Evolutionary conservation across 495 filamentous ascomycete genomes (phyloP).

Genomic region (Podospora anserina): DNA sequence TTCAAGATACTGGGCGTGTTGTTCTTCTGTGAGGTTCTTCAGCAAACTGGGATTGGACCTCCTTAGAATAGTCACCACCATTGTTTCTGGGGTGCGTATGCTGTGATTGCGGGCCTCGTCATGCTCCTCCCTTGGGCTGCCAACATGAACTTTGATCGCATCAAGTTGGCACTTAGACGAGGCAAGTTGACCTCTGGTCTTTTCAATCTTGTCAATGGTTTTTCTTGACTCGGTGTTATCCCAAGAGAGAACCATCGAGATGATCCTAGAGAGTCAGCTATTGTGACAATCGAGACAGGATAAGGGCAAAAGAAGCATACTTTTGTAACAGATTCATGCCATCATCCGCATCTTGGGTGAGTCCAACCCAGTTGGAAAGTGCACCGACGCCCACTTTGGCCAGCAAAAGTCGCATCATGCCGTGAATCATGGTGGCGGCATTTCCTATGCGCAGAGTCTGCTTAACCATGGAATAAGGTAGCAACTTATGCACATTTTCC

Average conservation of each 20-base stretch:
- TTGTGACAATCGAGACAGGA: too few relatives aligned
- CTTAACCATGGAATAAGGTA: constrained; percentile 58
- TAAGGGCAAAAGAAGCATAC: constrained; percentile 27
- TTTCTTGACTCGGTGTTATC: constrained; percentile 58
- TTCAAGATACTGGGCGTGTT: constrained; percentile 55
- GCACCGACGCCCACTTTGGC: constrained; percentile 61
- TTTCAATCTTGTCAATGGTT: constrained; percentile 51
- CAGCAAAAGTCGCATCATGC: constrained; percentile 58
- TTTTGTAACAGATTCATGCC: constrained; percentile 68
- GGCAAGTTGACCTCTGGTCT: constrained; percentile 36
- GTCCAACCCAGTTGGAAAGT: constrained; percentile 63
- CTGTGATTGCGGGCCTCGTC: constrained; percentile 46
- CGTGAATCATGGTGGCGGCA: constrained; percentile 66
- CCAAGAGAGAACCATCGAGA: constrained; percentile 59
- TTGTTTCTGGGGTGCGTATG: constrained; percentile 38
- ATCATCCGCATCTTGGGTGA: constrained; percentile 56
- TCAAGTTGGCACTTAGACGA: constrained; percentile 49
- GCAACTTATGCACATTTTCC: constrained; percentile 54
- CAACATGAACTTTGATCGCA: constrained; percentile 48
- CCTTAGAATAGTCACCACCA: constrained; percentile 51
- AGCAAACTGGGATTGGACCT: constrained; percentile 26
- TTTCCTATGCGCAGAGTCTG: constrained; percentile 65
- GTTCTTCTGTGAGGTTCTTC: constrained; percentile 41
- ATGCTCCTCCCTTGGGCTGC: constrained; percentile 45
- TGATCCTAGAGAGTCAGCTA: constrained; percentile 46